Conservation (phyloP, 768 basidiomycete genomes). For the Trametes sanguinea region DNA sequence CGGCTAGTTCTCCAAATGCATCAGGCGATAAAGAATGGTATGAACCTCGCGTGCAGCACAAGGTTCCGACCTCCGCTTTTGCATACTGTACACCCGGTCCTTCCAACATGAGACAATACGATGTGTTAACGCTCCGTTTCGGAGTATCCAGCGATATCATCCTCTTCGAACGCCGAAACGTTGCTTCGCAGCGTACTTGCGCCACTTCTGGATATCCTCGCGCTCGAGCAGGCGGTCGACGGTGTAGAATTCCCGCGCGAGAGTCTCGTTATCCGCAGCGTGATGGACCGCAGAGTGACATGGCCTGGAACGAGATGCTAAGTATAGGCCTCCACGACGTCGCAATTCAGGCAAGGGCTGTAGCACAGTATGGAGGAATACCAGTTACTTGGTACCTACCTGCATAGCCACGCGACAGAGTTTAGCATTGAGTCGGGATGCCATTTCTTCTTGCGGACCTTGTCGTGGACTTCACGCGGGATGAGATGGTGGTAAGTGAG, state of each 20-base stretch:
- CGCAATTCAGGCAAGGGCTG: too few relatives aligned
- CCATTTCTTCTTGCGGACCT: conserved; percentile 60
- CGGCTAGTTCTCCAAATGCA: too few relatives aligned
- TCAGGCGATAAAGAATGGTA: too few relatives aligned
- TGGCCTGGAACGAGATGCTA: conserved; percentile 36
- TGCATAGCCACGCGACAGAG: conserved; percentile 62
- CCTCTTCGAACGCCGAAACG: conserved; percentile 30
- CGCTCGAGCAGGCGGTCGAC: conserved; percentile 50
- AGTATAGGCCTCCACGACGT: too few relatives aligned
- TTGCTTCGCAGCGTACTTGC: conserved; percentile 51
- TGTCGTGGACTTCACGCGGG: conserved; percentile 53
- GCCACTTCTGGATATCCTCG: conserved; percentile 60
- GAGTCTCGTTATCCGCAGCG: conserved; percentile 51
- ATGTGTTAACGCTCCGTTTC: too few relatives aligned
- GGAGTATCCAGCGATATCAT: not conserved
- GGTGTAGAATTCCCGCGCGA: conserved; percentile 52
- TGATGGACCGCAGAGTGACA: conserved; percentile 56
- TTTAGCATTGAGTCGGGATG: conserved; percentile 53
- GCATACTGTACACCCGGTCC: too few relatives aligned
- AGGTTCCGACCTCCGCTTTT: too few relatives aligned
- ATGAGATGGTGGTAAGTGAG: conserved; percentile 66
- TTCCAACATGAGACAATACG: too few relatives aligned
- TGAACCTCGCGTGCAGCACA: too few relatives aligned
- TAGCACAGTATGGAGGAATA: not conserved
- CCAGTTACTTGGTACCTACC: conserved; percentile 27